These are phyloP conservation scores for Xylariaceae sp. DNA, from an alignment of 2,329 filamentous ascomycete genomes.

Conservation along the genomic window DNA sequence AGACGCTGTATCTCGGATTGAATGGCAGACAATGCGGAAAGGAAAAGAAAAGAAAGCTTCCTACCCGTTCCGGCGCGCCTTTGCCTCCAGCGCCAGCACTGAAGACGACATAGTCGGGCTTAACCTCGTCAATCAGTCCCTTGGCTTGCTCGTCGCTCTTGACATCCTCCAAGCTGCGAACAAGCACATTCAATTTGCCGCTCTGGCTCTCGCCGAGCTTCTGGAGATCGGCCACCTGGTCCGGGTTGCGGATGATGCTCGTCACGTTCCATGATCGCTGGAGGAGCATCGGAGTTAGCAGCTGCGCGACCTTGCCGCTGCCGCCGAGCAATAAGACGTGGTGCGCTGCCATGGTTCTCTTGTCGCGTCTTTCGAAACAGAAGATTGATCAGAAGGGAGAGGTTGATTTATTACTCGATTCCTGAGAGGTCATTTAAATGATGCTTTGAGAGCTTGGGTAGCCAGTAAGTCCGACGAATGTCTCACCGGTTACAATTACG, in stretches of 20 bases:
- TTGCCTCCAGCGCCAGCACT: slow-evolving; percentile 64
- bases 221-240: slow-evolving; percentile 63
- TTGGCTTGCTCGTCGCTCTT: slow-evolving; percentile 61
- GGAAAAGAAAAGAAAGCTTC: slow-evolving; percentile 1
- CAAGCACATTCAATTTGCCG: slow-evolving; percentile 65
- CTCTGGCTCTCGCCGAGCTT: slow-evolving; percentile 56
- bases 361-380: not conserved
- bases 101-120: slow-evolving; percentile 67
- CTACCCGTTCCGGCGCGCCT: slow-evolving; percentile 50
- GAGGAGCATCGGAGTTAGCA: slow-evolving; percentile 74
- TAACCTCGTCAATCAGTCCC: slow-evolving; percentile 58
- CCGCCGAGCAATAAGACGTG: slow-evolving; percentile 75
- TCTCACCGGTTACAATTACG: too few species aligned
- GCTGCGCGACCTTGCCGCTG: slow-evolving; percentile 74
- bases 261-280: slow-evolving; percentile 73
- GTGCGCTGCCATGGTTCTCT: slow-evolving; percentile 17
- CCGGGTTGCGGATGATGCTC: slow-evolving; percentile 71
- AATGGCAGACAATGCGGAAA: not conserved
- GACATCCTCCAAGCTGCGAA: slow-evolving; percentile 70
- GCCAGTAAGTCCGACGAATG: too few species aligned
- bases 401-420: too few species aligned
- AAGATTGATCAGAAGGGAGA: too few species aligned
- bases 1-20: not conserved
- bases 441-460: too few species aligned
- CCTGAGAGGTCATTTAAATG: too few species aligned